Conservation (phyloP, 495 filamentous ascomycete genomes). For the Xylaria flabelliformis region DNA sequence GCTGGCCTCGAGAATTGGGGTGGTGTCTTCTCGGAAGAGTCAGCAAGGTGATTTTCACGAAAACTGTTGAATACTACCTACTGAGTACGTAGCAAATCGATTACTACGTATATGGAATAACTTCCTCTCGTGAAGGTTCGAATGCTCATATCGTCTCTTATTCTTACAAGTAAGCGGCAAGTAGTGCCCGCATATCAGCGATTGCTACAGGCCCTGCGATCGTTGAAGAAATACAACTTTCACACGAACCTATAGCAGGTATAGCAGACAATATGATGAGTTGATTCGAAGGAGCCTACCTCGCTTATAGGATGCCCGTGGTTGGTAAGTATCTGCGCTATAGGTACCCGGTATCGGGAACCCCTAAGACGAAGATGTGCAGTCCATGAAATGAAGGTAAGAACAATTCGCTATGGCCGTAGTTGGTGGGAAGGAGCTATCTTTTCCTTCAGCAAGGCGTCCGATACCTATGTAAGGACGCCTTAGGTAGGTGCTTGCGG, state of each 20-base stretch:
- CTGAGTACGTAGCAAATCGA: not conserved
- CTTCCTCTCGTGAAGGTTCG: not conserved
- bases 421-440: conserved; percentile 1
- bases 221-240: not conserved
- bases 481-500: not conserved
- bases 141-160: not conserved
- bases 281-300: not conserved
- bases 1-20: not conserved
- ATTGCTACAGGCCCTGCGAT: not conserved
- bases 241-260: not conserved
- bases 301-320: too few species aligned
- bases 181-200: not conserved
- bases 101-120: not conserved
- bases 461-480: not conserved
- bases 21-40: not conserved
- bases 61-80: not conserved
- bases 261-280: not conserved
- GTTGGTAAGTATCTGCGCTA: not conserved
- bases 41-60: not conserved
- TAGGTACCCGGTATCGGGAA: not conserved
- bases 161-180: not conserved
- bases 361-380: not conserved
- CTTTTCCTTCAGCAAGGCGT: not conserved
- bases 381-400: not conserved
- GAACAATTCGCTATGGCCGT: not conserved